Evolutionary conservation across 352 stramenopile genomes (phyloP), one percentile per base, ranked within the genome.

Genomic region (Pythium grandisporangium): DNA sequence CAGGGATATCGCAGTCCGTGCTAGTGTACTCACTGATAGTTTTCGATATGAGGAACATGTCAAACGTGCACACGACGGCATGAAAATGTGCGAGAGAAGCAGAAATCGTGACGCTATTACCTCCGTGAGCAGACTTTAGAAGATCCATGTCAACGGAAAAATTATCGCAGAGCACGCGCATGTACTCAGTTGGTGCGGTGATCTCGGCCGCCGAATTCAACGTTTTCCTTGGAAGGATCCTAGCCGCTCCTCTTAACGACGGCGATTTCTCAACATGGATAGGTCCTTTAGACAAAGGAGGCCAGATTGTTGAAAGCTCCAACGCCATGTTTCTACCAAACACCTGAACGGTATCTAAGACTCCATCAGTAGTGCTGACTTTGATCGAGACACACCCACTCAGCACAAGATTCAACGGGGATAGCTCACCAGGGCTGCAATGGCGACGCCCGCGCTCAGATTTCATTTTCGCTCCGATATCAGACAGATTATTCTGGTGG

Each of bases 321-420:
- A 84, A 44, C 7, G 63, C 78, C 72, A 88, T 81, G 38, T 88
- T 85, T 2, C 72, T 57, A 3, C 75, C 70, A 40, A 84, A 85
- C 3, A 83, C 12, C 40, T 85, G 72, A 0, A 74, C 55, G 17
- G 68, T 63, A 26, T 75, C 71, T 4, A 68, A 60, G 0, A 59
- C 53, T 3, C 60, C 51, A 14, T 83, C 59, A 1, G 45, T 51
- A 26, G 67, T 72, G 13, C 48, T 71, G 21, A 79, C 80, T 4
- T 70, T 46, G 16, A 75, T 53, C 12, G 85, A 68, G 10, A 80
- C 58, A 42, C 72, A 84, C 0, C 75, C 75, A 30, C 61, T 80
- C 6, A 71, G 37, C 29, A 85, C 62, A 35, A 88, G 46, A 32
- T 83, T 70, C 8, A 88, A 42, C 2, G 61, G n/a, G n/a, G n/a